Evolutionary conservation across 116 monocot genomes (phyloP).

Genomic region (Cymodocea nodosa): DNA sequence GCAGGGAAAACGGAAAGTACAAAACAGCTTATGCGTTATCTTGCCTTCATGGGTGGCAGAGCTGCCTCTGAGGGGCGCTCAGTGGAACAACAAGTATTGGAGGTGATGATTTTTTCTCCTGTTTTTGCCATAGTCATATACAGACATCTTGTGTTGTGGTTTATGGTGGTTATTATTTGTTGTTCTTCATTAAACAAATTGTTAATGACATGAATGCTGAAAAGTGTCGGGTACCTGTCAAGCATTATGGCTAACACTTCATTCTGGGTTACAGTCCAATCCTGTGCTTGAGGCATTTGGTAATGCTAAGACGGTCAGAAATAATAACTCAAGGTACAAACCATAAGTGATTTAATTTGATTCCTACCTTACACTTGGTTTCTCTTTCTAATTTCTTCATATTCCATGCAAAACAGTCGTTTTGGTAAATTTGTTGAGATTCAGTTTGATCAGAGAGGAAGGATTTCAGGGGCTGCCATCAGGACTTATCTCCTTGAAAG

Average conservation of each 20-base stretch:
- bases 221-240: background rate
- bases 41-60: conserved; percentile 87
- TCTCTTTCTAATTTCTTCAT: background rate
- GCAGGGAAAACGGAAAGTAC: conserved; percentile 95
- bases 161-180: background rate
- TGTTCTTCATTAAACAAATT: background rate
- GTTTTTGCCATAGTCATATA: background rate
- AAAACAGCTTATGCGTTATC: conserved; percentile 84
- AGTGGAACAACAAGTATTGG: conserved; percentile 80
- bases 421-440: conserved; percentile 95
- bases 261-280: conserved; percentile 47
- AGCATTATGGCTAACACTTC: background rate
- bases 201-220: background rate
- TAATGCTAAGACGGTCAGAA: conserved; percentile 90
- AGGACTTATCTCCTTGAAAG: conserved; percentile 60
- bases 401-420: conserved; percentile 30
- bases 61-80: conserved; percentile 48
- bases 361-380: background rate
- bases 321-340: conserved; percentile 76
- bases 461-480: conserved; percentile 84
- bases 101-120: conserved; percentile 24
- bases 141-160: background rate
- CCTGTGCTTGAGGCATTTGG: conserved; percentile 97
- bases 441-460: conserved; percentile 66
- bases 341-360: background rate